Evolutionary conservation across 148 eudicot species (phyloP), one percentile per base, ranked within the genome.

Genomic region (Cornus florida): DNA sequence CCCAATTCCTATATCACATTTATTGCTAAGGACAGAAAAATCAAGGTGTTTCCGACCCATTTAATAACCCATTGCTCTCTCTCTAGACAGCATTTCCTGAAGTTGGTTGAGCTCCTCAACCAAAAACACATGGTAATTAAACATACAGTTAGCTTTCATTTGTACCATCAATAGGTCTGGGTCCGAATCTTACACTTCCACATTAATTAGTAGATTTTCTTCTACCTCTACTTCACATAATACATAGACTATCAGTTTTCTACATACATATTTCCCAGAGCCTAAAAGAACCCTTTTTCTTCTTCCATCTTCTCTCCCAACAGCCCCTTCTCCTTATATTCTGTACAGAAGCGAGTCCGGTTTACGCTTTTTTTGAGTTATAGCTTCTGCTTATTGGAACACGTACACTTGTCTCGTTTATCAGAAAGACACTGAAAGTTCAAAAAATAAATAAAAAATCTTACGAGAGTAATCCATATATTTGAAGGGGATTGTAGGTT

Each of bases 351-450:
- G 69, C 72, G 67, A 53, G 17, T 12, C 46, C 46, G 33, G 62
- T 20, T 53, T 48, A 6, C 5, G 69, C 69, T 59, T 59, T 53
- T 7, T 19, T 12, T 35, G 39, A 50, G 76, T 74, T 81, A 81
- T 28, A 23, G 32, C 80, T 76, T 87, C 80, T 77, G 67, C 70
- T 83, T 78, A 77, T 79, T 76, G 33, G 89, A 79, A 83, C 98
- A 94, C 41, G 86, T 87, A 85, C 98, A 94, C 75, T 90, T 88
- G 32, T 86, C 86, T 56, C 80, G 89, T 75, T 77, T 84, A 67
- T 88, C 91, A 46, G 82, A 76, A 38, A 94, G 95, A 39, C 74
- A 81, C 98, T 94, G 91, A 70, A 82, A 43, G 65, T 64, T 62
- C 13, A 50, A 50, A 76, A 0, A 48, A 60, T 14, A 60, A 50